Evolutionary conservation across 2,329 filamentous ascomycete genomes (phyloP), one percentile per base, ranked within the genome.

Genomic region (Verticillium tricorpus): DNA sequence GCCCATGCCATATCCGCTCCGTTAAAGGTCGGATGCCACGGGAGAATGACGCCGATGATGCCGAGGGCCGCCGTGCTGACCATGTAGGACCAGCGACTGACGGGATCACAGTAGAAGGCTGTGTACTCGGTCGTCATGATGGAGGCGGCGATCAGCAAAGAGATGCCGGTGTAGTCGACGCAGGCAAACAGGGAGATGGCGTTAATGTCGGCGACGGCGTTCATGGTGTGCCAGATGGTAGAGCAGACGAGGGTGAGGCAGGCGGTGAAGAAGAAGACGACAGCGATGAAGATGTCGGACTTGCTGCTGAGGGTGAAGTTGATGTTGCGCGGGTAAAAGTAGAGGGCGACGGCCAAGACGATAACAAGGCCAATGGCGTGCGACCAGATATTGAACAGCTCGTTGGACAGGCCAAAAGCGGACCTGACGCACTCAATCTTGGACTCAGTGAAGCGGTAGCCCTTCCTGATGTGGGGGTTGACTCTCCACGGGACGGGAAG

Each of bases 41-140:
- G 94, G 40, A 99, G 83, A 65, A 97, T 91, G 66, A 96, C 92
- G 61, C 95, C 95, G 45, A 89, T 91, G 61, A 96, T 78, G 57
- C 95, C 95, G 31, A 99, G 85, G 15, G 89, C 73, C 62, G 91
- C 89, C 2, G 95, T 98, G 58, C 91, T 80, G 52, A 84, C 76
- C 80, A 99, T 95, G 77, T 98, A 99, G 14, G 85, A 81, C 85
- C 90, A 95, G 61, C 93, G 89, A 68, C 90, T 93, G 56, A 90
- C 70, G 3, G 95, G 93, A 71, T 99, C 95, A 79, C 95, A 97
- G 80, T 99, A 99, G 76, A 99, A 99, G 28, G 94, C 95, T 0
- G 95, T 97, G 79, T 98, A 99, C 74, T 99, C 95, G 39, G 93
- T 97, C 2, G 95, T 97, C 85, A 98, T 92, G 78, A 99, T 99